A percentile compares a stretch with the other conserved stretches of the same genome.
Evolutionary conservation across 2,329 filamentous ascomycete species (phyloP).

Genomic region (Epichloe sylvatica): DNA sequence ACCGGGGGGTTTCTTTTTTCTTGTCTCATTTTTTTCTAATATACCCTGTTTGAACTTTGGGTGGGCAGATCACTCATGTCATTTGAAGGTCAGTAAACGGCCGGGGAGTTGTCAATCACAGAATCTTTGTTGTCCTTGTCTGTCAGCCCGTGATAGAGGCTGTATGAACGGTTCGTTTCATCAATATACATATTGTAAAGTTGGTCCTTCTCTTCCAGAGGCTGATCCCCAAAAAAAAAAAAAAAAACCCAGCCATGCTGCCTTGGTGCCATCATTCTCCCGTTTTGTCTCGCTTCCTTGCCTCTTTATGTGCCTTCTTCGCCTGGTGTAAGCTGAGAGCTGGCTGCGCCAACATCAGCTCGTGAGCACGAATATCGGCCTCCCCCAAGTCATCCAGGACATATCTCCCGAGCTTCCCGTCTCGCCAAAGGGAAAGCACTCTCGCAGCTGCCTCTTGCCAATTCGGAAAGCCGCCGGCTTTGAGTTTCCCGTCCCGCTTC

Average conservation of each 20-base stretch:
- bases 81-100: neutral
- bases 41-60: constrained; percentile 9
- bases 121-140: neutral
- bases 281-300: constrained; percentile 30
- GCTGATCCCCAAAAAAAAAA: too few relatives aligned
- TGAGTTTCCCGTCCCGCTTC: constrained; percentile 58
- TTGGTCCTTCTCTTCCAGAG: neutral
- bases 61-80: neutral
- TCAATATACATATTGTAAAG: neutral
- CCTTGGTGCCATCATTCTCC: neutral
- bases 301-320: constrained; percentile 50
- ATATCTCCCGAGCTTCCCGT: constrained; percentile 61
- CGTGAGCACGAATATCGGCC: constrained; percentile 38
- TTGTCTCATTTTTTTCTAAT: neutral
- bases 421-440: constrained; percentile 70
- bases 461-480: constrained; percentile 57
- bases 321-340: constrained; percentile 53
- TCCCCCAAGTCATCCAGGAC: constrained; percentile 63
- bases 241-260: too few relatives aligned
- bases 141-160: neutral
- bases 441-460: constrained; percentile 62
- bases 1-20: neutral
- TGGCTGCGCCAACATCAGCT: constrained; percentile 31
- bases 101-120: neutral
- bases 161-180: neutral